A percentile compares a stretch with the other conserved stretches of the same genome.
Evolutionary conservation across 2,329 filamentous ascomycete species (phyloP).

Genomic region (Hypoxylon sp.): DNA sequence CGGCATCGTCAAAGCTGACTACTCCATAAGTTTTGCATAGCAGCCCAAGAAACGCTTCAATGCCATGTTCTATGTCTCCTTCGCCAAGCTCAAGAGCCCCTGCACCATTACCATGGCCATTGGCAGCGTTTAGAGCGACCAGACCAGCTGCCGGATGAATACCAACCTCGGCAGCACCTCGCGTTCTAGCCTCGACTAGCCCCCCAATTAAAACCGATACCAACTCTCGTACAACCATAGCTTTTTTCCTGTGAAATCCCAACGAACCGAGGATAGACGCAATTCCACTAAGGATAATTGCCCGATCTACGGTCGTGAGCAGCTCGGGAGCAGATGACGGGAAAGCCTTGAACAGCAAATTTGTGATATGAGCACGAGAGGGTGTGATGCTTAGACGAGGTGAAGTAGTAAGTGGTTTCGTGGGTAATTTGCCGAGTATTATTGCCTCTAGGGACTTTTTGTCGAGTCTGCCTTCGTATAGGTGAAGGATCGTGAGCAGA

Average conservation of each 20-base stretch:
- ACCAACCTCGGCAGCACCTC: conserved; percentile 94
- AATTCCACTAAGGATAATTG: conserved; percentile 84
- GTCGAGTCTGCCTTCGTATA: conserved; percentile 70
- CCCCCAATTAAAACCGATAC: conserved; percentile 83
- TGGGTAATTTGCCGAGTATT: conserved; percentile 67
- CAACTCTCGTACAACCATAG: conserved; percentile 86
- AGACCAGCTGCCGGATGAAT: conserved; percentile 93
- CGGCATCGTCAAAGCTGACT: conserved; percentile 58
- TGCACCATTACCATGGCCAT: conserved; percentile 59
- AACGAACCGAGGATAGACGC: conserved; percentile 83
- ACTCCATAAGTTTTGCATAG: conserved; percentile 71
- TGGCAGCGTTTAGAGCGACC: conserved; percentile 70
- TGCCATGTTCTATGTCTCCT: conserved; percentile 70
- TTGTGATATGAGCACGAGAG: conserved; percentile 69
- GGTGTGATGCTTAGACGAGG: conserved; percentile 65
- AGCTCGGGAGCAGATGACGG: conserved; percentile 72
- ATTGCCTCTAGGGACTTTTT: conserved; percentile 69
- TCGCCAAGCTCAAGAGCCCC: conserved; percentile 69
- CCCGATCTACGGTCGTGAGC: conserved; percentile 77
- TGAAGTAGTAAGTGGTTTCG: conserved; percentile 59
- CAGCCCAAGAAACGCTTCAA: conserved; percentile 69
- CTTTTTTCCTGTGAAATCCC: conserved; percentile 87
- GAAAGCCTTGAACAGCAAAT: conserved; percentile 73
- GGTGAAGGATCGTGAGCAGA: conserved; percentile 71
- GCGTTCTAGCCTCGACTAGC: conserved; percentile 87